Evolutionary conservation across 257 asterid species (phyloP).

Genomic region (Anisodus tanguticus): DNA sequence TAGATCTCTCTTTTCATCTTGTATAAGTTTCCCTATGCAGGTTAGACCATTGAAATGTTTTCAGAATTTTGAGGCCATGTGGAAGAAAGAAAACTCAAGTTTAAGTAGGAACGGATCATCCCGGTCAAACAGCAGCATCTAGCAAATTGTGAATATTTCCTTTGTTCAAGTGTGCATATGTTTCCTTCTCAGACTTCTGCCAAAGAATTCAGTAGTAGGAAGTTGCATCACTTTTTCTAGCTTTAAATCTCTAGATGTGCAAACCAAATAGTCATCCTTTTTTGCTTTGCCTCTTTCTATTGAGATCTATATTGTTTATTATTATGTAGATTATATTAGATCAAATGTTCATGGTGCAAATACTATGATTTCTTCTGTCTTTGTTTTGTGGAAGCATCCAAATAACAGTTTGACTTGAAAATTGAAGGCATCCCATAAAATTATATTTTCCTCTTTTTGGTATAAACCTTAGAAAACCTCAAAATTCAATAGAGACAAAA

Average conservation of each 20-base stretch:
- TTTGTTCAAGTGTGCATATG: constrained; percentile 18
- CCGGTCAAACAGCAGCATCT: constrained; percentile 46
- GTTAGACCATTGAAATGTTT: constrained; percentile 82
- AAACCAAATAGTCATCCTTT: constrained; percentile 26
- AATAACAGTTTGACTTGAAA: neutral
- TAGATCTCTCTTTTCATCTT: neutral
- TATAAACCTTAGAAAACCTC: neutral
- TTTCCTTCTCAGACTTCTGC: constrained; percentile 15
- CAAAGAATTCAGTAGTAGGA: neutral
- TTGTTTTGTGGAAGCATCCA: constrained; percentile 20
- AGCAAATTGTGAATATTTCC: constrained; percentile 19
- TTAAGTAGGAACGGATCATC: constrained; percentile 47
- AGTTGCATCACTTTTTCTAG: constrained; percentile 23
- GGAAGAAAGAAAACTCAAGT: constrained; percentile 60
- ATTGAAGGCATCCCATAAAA: neutral
- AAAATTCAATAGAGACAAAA: neutral
- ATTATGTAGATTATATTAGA: neutral
- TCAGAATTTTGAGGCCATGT: constrained; percentile 54
- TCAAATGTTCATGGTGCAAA: constrained; percentile 6
- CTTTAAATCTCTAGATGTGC: neutral
- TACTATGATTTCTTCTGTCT: neutral
- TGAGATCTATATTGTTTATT: neutral
- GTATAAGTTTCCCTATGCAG: constrained; percentile 44
- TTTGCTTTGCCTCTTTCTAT: neutral
- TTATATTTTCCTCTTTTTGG: neutral